Evolutionary conservation across 2,329 filamentous ascomycete genomes (phyloP), one percentile per base, ranked within the genome.

Genomic region (Penicillium sp.): DNA sequence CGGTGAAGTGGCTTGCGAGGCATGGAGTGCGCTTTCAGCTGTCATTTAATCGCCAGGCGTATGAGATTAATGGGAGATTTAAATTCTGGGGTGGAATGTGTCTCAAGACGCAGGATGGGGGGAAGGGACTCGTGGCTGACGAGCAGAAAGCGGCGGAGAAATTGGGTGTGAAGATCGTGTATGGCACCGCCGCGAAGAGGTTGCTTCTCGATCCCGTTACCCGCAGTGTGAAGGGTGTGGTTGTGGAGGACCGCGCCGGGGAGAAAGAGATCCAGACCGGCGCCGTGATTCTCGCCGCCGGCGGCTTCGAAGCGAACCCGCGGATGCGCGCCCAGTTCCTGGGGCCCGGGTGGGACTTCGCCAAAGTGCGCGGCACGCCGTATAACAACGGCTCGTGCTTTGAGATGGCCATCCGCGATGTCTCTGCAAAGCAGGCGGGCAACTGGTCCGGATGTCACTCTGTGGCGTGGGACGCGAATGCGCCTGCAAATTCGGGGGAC

Each of bases 71-170:
- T 55, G 86, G 85, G 0, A 77, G 83, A 31, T 82, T 82, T 69
- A 87, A 86, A 68, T 90, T 90, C 71, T 90, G 88, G 88, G 88
- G 88, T 11, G 88, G 88, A 0, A 74, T 91, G 70, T 80, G 79
- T n/a, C 73, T 90, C 38, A 87, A 83, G 68, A 86, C 84, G 0
- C 69, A 85, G 55, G 83, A 86, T 64, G 86, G 86, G 1, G 87
- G 87, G 0, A 87, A 87, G 66, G 85, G 86, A 0, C 74, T 90
- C 6, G 81, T 88, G 3, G 70, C 79, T 26, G 81, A 85, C 63
- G 78, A 86, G 63, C 72, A 73, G 29, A 69, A 70, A 2, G 80
- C 80, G 1, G 86, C 84, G 0, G 64, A 66, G 47, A 71, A 68
- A 8, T 72, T 77, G 7, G 82, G 82, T 1, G 73, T 88, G 2